A percentile compares a stretch with the other conserved stretches of the same genome.
Evolutionary conservation across 495 filamentous ascomycete genomes (phyloP).

Genomic region (Zalerion maritima): DNA sequence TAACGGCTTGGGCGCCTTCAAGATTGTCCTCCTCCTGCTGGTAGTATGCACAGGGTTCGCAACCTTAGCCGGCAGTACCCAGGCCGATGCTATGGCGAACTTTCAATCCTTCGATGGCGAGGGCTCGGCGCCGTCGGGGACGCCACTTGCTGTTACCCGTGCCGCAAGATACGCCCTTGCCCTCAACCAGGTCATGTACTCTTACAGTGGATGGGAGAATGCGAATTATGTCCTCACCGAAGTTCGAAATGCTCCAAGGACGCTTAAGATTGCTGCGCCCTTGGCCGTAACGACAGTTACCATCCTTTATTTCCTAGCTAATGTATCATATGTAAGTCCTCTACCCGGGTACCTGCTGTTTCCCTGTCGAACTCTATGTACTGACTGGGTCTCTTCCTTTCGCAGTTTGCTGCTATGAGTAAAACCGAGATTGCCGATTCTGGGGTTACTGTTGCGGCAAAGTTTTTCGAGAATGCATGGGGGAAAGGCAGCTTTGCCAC

Average conservation of each 20-base stretch:
- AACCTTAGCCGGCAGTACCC: conserved; percentile 14
- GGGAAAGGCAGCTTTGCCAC: conserved; percentile 18
- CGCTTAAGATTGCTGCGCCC: conserved; percentile 43
- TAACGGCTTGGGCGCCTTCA: conserved; percentile 48
- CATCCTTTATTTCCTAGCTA: conserved; percentile 46
- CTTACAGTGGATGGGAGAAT: conserved; percentile 47
- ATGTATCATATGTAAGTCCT: conserved; percentile 29
- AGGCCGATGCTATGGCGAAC: conserved; percentile 10
- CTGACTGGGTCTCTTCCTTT: background rate
- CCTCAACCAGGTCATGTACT: conserved; percentile 46
- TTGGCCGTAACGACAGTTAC: conserved; percentile 39
- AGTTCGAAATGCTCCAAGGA: conserved; percentile 39
- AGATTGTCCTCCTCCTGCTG: conserved; percentile 44
- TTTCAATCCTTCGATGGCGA: conserved; percentile 35
- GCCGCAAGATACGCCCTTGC: conserved; percentile 37
- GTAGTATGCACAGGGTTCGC: conserved; percentile 46
- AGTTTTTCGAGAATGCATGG: conserved; percentile 49
- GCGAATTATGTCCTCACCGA: conserved; percentile 44
- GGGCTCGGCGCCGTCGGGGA: conserved; percentile 2
- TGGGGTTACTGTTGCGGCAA: conserved; percentile 38
- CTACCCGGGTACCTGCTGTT: too few relatives aligned
- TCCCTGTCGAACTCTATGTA: too few relatives aligned
- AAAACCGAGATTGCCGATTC: conserved; percentile 38
- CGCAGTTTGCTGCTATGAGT: conserved; percentile 46
- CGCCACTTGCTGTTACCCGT: too few relatives aligned